Evolutionary conservation across 2,329 filamentous ascomycete species (phyloP).

Genomic region (Aureobasidium pullulans): DNA sequence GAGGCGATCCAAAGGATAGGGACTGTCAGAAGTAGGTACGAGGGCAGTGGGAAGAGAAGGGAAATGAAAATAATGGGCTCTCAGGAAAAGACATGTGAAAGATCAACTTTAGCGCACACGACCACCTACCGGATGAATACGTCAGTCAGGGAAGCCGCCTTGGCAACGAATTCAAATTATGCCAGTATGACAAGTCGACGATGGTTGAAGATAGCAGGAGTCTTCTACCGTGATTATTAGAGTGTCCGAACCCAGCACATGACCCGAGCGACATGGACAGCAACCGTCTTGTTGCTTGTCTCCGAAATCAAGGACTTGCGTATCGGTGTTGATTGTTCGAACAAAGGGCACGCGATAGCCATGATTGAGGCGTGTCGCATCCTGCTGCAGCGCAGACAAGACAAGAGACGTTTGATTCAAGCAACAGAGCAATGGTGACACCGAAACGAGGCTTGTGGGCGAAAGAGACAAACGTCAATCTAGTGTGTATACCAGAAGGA

Average conservation of each 20-base stretch:
- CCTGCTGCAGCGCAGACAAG: not conserved
- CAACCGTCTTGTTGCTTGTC: not conserved
- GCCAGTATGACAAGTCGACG: not conserved
- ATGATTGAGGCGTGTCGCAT: not conserved
- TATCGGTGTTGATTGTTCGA: not conserved
- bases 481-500: not conserved
- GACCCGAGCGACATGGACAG: not conserved
- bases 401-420: not conserved
- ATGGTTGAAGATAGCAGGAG: not conserved
- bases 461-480: not conserved
- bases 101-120: conserved; percentile 6
- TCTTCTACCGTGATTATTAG: not conserved
- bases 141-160: not conserved
- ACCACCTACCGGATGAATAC: conserved; percentile 7
- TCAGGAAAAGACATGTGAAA: conserved; percentile 12
- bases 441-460: too few species aligned
- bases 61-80: not conserved
- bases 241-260: not conserved
- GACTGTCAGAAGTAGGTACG: not conserved
- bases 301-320: not conserved
- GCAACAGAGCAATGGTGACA: too few species aligned
- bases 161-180: not conserved
- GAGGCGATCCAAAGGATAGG: not conserved
- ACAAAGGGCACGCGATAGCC: not conserved
- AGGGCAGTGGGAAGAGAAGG: not conserved